A percentile compares a stretch with the other conserved stretches of the same genome.
These are phyloP conservation scores for Selaginella moellendorffii DNA, from an alignment of 75 land plant genomes.

Conservation along the genomic window DNA sequence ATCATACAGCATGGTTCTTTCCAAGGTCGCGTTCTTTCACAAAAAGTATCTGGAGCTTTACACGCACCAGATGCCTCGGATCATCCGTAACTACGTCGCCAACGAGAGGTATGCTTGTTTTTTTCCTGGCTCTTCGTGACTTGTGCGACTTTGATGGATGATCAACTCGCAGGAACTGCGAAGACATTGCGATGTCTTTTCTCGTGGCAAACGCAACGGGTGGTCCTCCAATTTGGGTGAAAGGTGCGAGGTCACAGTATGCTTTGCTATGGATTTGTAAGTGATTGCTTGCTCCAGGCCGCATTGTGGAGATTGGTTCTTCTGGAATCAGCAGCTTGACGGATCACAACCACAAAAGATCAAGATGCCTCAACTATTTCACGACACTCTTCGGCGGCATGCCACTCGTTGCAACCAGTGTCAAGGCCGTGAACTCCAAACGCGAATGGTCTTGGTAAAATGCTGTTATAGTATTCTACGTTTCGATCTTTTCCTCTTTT, in stretches of 20 bases:
- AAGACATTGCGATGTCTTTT: constrained; percentile 99
- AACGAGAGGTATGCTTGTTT: constrained; percentile 57
- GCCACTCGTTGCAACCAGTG: constrained; percentile 56
- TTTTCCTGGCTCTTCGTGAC: too few species aligned
- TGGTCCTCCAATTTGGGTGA: constrained; percentile 91
- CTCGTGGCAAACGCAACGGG: constrained; percentile 90
- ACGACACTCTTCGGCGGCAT: constrained; percentile 40
- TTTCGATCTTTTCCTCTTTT: too few species aligned
- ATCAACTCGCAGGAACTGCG: constrained; percentile 98
- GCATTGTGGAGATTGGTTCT: constrained; percentile 73
- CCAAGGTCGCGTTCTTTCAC: constrained; percentile 89
- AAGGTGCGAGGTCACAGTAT: too few species aligned
- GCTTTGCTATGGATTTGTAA: too few species aligned
- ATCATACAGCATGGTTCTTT: constrained; percentile 88
- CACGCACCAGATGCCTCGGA: constrained; percentile 68
- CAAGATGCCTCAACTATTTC: constrained; percentile 55
- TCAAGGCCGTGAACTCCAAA: constrained; percentile 62
- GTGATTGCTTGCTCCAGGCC: constrained; percentile 42
- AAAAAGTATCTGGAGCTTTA: constrained; percentile 64
- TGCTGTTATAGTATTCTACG: too few species aligned
- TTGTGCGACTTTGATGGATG: too few species aligned
- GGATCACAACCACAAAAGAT: constrained; percentile 55
- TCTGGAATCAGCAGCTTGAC: constrained; percentile 87
- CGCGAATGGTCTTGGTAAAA: constrained; percentile 71
- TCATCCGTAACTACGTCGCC: constrained; percentile 55